These are phyloP conservation scores for Penicillium bovifimosum DNA, from an alignment of 495 filamentous ascomycete genomes.

Conservation along the genomic window DNA sequence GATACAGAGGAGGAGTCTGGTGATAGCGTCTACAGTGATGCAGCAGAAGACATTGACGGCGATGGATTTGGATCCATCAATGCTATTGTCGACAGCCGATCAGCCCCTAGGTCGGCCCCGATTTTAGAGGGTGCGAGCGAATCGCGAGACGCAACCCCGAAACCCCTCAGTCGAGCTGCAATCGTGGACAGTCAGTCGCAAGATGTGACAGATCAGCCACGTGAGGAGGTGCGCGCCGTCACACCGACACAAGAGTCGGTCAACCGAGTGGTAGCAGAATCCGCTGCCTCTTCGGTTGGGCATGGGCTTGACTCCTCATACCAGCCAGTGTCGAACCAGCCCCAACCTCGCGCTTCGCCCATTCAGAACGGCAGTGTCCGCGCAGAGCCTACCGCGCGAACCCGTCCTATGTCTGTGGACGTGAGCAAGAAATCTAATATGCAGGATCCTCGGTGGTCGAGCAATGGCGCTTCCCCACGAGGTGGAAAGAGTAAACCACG, in stretches of 20 bases:
- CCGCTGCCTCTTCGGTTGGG: slow-evolving; percentile 13
- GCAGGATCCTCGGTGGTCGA: slow-evolving; percentile 11
- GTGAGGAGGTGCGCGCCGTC: slow-evolving; percentile 19
- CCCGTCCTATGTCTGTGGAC: slow-evolving; percentile 23
- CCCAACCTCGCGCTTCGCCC: slow-evolving; percentile 1
- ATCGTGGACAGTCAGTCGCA: slow-evolving; percentile 10
- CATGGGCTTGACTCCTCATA: slow-evolving; percentile 18
- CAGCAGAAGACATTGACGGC: slow-evolving; percentile 71
- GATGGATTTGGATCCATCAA: slow-evolving; percentile 79
- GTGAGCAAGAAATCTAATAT: slow-evolving; percentile 5
- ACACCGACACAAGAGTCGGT: slow-evolving; percentile 19
- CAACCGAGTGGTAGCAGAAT: slow-evolving; percentile 14
- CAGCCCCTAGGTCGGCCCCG: slow-evolving; percentile 16
- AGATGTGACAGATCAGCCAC: slow-evolving; percentile 13
- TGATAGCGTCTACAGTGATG: slow-evolving; percentile 81
- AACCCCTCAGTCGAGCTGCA: slow-evolving; percentile 5
- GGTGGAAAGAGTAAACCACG: slow-evolving; percentile 13
- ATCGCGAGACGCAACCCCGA: slow-evolving; percentile 22
- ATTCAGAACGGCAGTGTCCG: slow-evolving; percentile 8
- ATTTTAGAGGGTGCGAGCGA: slow-evolving; percentile 8
- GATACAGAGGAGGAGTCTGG: slow-evolving; percentile 48
- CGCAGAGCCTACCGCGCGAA: slow-evolving; percentile 12
- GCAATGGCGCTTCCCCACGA: slow-evolving; percentile 2
- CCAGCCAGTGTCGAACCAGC: slow-evolving; percentile 13
- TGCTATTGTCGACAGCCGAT: slow-evolving; percentile 66